Evolutionary conservation across 352 stramenopile species (phyloP).

Genomic region (Albugo laibachii): DNA sequence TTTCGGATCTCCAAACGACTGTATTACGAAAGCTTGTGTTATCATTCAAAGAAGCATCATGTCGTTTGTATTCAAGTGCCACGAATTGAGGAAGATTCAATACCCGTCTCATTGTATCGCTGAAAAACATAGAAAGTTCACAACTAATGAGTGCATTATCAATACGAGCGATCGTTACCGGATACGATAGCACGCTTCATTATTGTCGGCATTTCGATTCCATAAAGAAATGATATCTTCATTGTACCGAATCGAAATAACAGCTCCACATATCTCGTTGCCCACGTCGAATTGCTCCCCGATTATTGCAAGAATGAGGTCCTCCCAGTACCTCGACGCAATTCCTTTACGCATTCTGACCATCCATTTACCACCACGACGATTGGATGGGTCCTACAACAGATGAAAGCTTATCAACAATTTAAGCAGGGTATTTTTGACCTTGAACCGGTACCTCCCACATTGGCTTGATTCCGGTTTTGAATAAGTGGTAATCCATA

Average conservation of each 20-base stretch:
- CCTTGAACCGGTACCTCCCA: slow-evolving; percentile 41
- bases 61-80: slow-evolving; percentile 82
- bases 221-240: slow-evolving; percentile 90
- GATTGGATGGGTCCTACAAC: slow-evolving; percentile 56
- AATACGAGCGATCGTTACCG: slow-evolving; percentile 14
- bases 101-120: slow-evolving; percentile 77
- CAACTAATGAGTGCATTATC: neutral
- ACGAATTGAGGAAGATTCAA: slow-evolving; percentile 84
- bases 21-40: slow-evolving; percentile 65
- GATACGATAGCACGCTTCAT: slow-evolving; percentile 70
- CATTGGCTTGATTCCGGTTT: slow-evolving; percentile 87
- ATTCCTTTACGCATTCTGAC: slow-evolving; percentile 85
- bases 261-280: slow-evolving; percentile 83
- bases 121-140: slow-evolving; percentile 3
- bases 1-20: slow-evolving; percentile 52
- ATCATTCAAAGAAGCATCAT: slow-evolving; percentile 71
- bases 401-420: neutral
- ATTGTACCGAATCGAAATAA: slow-evolving; percentile 82
- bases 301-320: slow-evolving; percentile 78
- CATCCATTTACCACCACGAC: slow-evolving; percentile 85
- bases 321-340: slow-evolving; percentile 82
- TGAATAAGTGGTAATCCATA: slow-evolving; percentile 88
- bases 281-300: slow-evolving; percentile 89
- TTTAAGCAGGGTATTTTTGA: neutral
- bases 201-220: slow-evolving; percentile 88